A percentile compares a stretch with the other conserved stretches of the same genome.
Evolutionary conservation across 306 rosid species (phyloP).

Genomic region (Gastrolobium bilobum): DNA sequence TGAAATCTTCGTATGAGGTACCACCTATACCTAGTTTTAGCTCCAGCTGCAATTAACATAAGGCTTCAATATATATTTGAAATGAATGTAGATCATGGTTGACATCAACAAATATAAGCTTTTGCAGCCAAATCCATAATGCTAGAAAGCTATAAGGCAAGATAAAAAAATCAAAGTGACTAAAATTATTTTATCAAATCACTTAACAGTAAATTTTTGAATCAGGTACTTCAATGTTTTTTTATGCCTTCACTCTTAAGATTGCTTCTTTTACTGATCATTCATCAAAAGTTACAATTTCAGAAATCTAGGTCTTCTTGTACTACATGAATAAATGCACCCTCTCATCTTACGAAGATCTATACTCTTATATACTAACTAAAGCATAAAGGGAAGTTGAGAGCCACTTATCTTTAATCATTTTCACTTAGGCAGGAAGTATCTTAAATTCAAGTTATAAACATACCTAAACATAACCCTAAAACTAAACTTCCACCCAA

Average conservation of each 20-base stretch:
- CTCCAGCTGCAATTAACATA: constrained; percentile 74
- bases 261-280: constrained; percentile 4
- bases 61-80: constrained; percentile 23
- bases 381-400: neutral
- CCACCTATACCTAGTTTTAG: constrained; percentile 94
- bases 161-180: constrained; percentile 9
- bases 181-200: constrained; percentile 11
- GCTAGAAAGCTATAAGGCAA: constrained; percentile 11
- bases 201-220: neutral
- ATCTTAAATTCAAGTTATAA: constrained; percentile 15
- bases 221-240: constrained; percentile 27
- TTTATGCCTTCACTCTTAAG: neutral
- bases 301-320: neutral
- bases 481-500: neutral
- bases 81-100: constrained; percentile 29
- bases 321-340: neutral
- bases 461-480: constrained; percentile 2
- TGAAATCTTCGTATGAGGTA: constrained; percentile 94
- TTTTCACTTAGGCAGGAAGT: neutral
- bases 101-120: constrained; percentile 29
- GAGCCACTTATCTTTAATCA: neutral
- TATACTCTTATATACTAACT: neutral
- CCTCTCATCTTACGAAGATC: constrained; percentile 5
- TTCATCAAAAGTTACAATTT: constrained; percentile 1
- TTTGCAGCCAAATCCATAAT: constrained; percentile 10